Base-by-base conservation (phyloP, 73 alveolate species). In the Paramecium octaurelia region DNA sequence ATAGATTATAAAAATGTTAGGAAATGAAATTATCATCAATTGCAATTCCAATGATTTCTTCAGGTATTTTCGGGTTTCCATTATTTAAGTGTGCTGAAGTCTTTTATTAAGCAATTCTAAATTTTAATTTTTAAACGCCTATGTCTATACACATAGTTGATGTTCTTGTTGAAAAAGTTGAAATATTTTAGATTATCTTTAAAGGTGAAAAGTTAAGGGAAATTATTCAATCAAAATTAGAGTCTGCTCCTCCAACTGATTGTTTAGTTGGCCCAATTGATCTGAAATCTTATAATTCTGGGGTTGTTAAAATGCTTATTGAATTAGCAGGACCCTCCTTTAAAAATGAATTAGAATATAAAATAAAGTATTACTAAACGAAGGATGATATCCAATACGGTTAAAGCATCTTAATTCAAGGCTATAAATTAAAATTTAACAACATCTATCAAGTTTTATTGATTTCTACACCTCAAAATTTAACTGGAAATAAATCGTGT, bases 61-160 rank as follows among this genome's bases (percentile, higher is more conserved):
- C 95, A 16, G 98, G 97, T 16, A 75, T 94, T n/a, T 94, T 34
- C 88, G 96, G 96, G 1, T 95, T 95, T 88, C 98, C 98, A 6
- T 69, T 83, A 44, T 58, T 44, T 2, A 20, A 18, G 8, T 94
- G 96, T 58, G 98, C 95, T 40, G 42, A 92, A 21, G 46, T 92
- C 38, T 75, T 75, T 42, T 4, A 34, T 11, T 21, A 0, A 18
- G 10, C 64, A 64, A 3, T 64, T 64, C 21, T 27, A 64, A 64
- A 12, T 64, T 64, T 27, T 64, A 27, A 34, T 1, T 64, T 64
- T 34, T 14, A 20, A 14, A 27, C 3, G 7, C 84, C 46, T 4
- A 4, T 64, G 5, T 14, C 42, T 9, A 34, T 64, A 64, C 27
- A 23, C 6, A 31, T 64, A 0, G 84, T 64, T 14, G 46, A 27